These are phyloP conservation scores for Hemileia vastatrix DNA, from an alignment of 1,284 basidiomycete genomes.

Conservation along the genomic window DNA sequence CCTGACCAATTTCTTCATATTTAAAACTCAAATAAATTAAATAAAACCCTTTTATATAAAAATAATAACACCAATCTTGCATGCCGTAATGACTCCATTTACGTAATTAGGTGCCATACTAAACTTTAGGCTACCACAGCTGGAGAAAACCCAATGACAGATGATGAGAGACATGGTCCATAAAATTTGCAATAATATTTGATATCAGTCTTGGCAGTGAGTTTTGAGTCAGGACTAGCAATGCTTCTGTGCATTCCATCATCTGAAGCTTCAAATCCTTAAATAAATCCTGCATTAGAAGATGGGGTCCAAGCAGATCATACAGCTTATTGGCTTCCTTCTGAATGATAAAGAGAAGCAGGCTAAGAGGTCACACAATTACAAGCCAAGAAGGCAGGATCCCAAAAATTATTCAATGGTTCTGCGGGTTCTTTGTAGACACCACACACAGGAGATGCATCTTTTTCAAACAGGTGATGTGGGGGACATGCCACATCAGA, in stretches of 20 bases:
- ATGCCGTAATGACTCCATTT: too few species aligned
- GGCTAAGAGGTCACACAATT: constrained; percentile 11
- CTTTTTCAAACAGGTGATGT: not conserved
- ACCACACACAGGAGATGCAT: not conserved
- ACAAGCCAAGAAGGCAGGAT: constrained; percentile 5
- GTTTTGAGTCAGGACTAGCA: constrained; percentile 17
- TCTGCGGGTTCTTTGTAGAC: not conserved
- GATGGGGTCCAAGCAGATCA: constrained; percentile 20
- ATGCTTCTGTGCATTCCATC: constrained; percentile 7
- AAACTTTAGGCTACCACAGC: constrained; percentile 4
- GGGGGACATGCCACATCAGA: not conserved
- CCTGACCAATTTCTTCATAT: too few species aligned
- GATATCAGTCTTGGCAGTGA: constrained; percentile 20
- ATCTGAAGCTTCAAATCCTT: not conserved
- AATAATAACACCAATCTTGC: too few species aligned
- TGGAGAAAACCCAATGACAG: not conserved
- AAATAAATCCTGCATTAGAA: constrained; percentile 9
- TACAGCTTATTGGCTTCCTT: constrained; percentile 21
- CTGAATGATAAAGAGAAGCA: constrained; percentile 11
- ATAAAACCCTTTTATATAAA: too few species aligned
- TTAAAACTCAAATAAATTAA: too few species aligned
- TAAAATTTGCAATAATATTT: constrained; percentile 7
- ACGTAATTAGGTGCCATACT: too few species aligned
- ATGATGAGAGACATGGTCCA: not conserved
- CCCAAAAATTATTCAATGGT: constrained; percentile 2